A percentile compares a stretch with the other conserved stretches of the same genome.
Conservation (phyloP, 306 rosid species). For the Prunus fruticosa region DNA sequence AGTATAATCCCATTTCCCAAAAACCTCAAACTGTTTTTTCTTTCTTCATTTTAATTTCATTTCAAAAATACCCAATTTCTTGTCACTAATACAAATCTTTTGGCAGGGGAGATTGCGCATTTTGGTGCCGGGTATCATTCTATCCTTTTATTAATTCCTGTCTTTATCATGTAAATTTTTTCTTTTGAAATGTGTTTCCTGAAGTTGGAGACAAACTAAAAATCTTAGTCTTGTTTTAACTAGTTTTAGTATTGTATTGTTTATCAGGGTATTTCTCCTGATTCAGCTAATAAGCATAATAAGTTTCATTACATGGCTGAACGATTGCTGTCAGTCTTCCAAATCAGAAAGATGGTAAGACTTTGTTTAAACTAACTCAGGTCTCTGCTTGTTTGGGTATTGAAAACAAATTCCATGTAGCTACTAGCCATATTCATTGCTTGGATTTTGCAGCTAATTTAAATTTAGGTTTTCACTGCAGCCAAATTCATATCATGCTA, state of each 20-base stretch:
- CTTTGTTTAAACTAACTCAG: conserved; percentile 7
- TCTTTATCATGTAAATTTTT: background rate
- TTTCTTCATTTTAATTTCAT: background rate
- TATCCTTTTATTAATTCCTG: conserved; percentile 10
- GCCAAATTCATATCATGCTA: conserved; percentile 77
- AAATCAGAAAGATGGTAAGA: conserved; percentile 81
- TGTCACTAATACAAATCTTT: conserved; percentile 21
- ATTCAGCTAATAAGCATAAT: conserved; percentile 90
- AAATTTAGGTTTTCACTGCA: conserved; percentile 33
- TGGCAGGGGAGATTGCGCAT: conserved; percentile 75
- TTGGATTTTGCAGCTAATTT: background rate
- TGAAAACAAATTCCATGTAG: background rate
- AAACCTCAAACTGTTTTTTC: background rate
- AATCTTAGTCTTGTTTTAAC: conserved; percentile 6
- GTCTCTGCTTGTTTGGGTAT: background rate
- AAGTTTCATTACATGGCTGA: conserved; percentile 87
- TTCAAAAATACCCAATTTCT: background rate
- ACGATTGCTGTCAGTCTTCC: conserved; percentile 54
- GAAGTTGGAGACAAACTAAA: no score
- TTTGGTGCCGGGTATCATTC: conserved; percentile 90
- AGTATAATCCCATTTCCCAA: conserved; percentile 29
- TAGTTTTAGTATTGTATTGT: conserved; percentile 1
- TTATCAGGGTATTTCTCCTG: conserved; percentile 90
- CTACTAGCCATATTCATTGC: background rate
- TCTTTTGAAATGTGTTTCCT: background rate